phyloP scores from a whole-genome alignment of 495 filamentous ascomycete genomes.

The Penicillium canescens region DNA sequence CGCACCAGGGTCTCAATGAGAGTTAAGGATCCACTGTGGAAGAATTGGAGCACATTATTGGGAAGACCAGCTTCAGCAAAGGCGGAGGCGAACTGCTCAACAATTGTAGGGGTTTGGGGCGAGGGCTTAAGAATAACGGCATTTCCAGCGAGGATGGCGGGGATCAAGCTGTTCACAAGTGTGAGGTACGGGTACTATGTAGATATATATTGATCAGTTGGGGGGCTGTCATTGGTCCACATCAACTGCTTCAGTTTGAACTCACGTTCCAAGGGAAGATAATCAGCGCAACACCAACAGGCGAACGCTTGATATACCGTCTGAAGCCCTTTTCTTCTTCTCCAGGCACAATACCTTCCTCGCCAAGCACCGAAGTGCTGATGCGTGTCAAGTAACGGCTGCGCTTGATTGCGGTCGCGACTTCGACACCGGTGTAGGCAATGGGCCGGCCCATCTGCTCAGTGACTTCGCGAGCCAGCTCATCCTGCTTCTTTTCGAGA shows the following conservation, averaged over 20 bases:
- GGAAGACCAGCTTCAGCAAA: slow-evolving; percentile 80
- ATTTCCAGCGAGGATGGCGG: slow-evolving; percentile 84
- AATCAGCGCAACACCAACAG: slow-evolving; percentile 79
- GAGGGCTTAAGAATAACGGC: slow-evolving; percentile 90
- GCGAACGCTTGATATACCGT: slow-evolving; percentile 81
- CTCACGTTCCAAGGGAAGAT: slow-evolving; percentile 95
- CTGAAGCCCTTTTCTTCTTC: slow-evolving; percentile 84
- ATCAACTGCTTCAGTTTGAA: slow-evolving; percentile 5
- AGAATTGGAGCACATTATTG: slow-evolving; percentile 78
- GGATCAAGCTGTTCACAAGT: slow-evolving; percentile 85
- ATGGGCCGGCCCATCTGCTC: slow-evolving; percentile 96
- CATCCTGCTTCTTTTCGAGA: slow-evolving; percentile 70
- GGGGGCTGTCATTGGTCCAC: slow-evolving; percentile 3
- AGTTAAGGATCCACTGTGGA: slow-evolving; percentile 76
- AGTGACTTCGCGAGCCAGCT: slow-evolving; percentile 78
- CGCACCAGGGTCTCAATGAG: slow-evolving; percentile 71
- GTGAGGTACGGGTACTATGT: slow-evolving; percentile 88
- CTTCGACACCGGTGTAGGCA: slow-evolving; percentile 76
- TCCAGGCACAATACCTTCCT: slow-evolving; percentile 58
- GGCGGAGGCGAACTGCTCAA: slow-evolving; percentile 73
- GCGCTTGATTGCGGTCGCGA: slow-evolving; percentile 77
- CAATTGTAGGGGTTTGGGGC: slow-evolving; percentile 89
- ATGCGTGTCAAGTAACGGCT: slow-evolving; percentile 81
- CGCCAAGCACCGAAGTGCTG: slow-evolving; percentile 62
- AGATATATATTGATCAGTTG: neutral